Conservation (phyloP, 2,329 filamentous ascomycete genomes). For the Sporothrix brunneoviolacea region DNA sequence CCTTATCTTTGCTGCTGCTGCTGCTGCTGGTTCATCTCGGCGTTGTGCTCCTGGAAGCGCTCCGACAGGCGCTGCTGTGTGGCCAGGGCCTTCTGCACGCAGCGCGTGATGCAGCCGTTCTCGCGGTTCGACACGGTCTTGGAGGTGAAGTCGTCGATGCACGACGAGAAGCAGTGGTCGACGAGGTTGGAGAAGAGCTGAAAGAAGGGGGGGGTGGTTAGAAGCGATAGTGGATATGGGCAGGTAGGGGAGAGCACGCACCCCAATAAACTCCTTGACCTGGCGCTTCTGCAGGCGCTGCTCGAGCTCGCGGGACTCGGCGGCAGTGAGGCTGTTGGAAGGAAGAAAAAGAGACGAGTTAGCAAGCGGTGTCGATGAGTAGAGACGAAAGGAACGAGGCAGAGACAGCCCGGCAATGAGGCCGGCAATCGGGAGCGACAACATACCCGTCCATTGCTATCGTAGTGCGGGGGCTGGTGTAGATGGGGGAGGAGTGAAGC, state of each 20-base stretch:
- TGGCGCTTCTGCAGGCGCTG: constrained; percentile 95
- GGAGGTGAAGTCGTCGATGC: constrained; percentile 97
- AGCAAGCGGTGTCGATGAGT: background rate
- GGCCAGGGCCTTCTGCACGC: constrained; percentile 94
- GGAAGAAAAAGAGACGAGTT: background rate
- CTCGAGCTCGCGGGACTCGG: constrained; percentile 72
- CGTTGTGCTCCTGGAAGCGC: constrained; percentile 71
- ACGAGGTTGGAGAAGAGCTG: constrained; percentile 62
- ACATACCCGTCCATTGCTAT: constrained; percentile 21
- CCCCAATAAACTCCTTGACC: constrained; percentile 98
- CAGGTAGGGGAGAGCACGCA: constrained; percentile 42
- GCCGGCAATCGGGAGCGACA: background rate
- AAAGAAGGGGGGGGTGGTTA: background rate
- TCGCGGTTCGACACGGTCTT: constrained; percentile 86
- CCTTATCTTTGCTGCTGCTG: constrained; percentile 34
- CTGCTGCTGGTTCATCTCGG: constrained; percentile 51
- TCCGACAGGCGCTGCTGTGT: constrained; percentile 83
- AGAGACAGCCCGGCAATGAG: background rate
- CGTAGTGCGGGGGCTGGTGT: too few relatives aligned
- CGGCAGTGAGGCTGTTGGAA: constrained; percentile 16
- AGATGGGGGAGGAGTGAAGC: background rate
- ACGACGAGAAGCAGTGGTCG: constrained; percentile 91
- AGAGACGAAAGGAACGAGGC: background rate
- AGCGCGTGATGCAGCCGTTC: constrained; percentile 86
- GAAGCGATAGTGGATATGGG: background rate